Base-by-base conservation (phyloP, 108 stramenopile species). In the Schizochytrium sp. region DNA sequence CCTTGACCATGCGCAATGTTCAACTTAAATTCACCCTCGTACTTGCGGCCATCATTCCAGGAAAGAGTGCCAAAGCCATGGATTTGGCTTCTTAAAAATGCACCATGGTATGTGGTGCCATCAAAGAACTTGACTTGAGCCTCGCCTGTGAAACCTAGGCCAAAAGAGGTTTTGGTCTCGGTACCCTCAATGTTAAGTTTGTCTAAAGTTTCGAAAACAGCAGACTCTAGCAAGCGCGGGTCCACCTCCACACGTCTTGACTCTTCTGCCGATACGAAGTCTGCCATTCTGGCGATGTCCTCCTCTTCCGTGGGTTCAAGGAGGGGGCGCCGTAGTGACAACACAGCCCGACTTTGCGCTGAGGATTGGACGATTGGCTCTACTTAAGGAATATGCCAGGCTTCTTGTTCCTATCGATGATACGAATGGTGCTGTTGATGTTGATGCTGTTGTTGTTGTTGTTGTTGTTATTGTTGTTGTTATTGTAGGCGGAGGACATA, bases 31-130 rank as follows among this genome's bases (percentile, higher is more conserved):
- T 44, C 45, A 50, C 88, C 88, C 40, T 88, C 61, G 61, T 69
- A 88, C 19, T 17, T 42, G 28, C 19, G 8, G 61, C 88, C 88
- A 42, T 64, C 61, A 3, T 13, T 13, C 88, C 88, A 88, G 2
- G 38, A 13, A 3, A 69, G 42, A 38, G 3, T 41, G 0, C 88
- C 88, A 4, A 28, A 17, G 49, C 88, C 88, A 56, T 64, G 61
- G 7, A 69, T 69, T 7, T 49, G 47, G 3, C 88, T 64, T 3
- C 60, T 46, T 3, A 3, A 13, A 44, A 88, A 13, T 15, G 28
- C 17, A 13, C 88, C 88, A 8, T 46, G 17, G 3, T 88, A 88
- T 38, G 13, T 57, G 28, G 15, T 57, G 3, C 88, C 59, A 46
- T 57, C 58, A 42, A 57, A 57, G n/a, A 61, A 88, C 1, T 3